Evolutionary conservation across 1,284 basidiomycete species (phyloP), one percentile per base, ranked within the genome.

Genomic region (Malassezia obtusa): DNA sequence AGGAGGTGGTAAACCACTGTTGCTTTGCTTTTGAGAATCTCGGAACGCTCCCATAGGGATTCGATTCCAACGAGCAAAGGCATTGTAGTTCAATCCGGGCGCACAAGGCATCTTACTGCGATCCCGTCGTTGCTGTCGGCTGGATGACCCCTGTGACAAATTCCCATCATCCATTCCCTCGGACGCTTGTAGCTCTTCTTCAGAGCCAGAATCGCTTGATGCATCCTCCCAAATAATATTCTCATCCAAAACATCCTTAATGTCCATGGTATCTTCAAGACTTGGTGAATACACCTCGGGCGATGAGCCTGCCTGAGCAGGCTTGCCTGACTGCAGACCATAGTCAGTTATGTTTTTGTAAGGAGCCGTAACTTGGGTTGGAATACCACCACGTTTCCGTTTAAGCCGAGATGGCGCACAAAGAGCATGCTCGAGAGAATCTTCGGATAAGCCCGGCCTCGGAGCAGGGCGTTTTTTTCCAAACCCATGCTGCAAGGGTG

Each of bases 1-100:
- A 2, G 44, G 52, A 7, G 58, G 47, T 40, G 52, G 46, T 38
- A 48, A 49, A 6, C 55, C 51, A 14, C 49, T 47, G 2, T 45
- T 49, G 1, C 52, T 54, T 9, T 45, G 35, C 33, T 55, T 46
- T 44, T 69, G 68, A 28, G 65, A 62, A 28, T 68, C 64, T 7
- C 70, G 66, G 53, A 72, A 72, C 2, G 67, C 66, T 38, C 64
- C 65, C 63, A 72, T 69, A 2, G 70, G 70, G 30, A 73, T 67
- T 37, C 64, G 62, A 60, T 67, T 49, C 70, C 70, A 73, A 17
- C 70, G 48, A 1, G 68, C 61, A 50, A 73, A 64, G 2, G 66
- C 70, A 32, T 64, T 67, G 19, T 61, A 45, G 24, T 67, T 69
- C 35, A 69, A 31, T 45, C 58, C 14, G 51, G 52, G 2, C 49